Evolutionary conservation across 2,329 filamentous ascomycete genomes (phyloP).

Genomic region (Pyrenophora tritici-repentis): DNA sequence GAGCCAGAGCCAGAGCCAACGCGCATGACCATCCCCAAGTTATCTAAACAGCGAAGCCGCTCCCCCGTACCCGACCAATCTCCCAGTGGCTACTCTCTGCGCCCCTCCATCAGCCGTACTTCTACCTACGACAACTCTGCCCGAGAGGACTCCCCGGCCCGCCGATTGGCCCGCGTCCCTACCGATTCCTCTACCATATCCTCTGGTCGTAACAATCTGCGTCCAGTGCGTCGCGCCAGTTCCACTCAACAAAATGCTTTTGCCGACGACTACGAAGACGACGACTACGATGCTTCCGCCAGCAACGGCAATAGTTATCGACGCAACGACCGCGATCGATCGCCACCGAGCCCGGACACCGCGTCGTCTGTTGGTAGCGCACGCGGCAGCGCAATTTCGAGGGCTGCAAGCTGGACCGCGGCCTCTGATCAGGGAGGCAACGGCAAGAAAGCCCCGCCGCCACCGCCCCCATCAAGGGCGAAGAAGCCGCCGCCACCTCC

Average conservation of each 20-base stretch:
- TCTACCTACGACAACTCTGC: conserved; percentile 64
- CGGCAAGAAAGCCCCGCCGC: conserved; percentile 57
- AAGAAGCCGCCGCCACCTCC: conserved; percentile 71
- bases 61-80: conserved; percentile 45
- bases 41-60: conserved; percentile 50
- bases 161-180: conserved; percentile 56
- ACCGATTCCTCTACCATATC: conserved; percentile 60
- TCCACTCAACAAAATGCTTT: conserved; percentile 39
- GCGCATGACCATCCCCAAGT: conserved; percentile 52
- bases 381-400: conserved; percentile 57
- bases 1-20: conserved; percentile 58
- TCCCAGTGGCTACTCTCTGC: conserved; percentile 42
- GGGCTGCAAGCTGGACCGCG: conserved; percentile 56
- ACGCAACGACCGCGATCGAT: conserved; percentile 52
- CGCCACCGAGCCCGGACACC: conserved; percentile 58
- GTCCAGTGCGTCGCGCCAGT: conserved; percentile 45
- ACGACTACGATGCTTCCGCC: conserved; percentile 38
- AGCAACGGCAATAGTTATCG: conserved; percentile 31
- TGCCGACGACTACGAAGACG: conserved; percentile 46
- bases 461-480: conserved; percentile 65
- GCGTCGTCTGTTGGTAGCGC: conserved; percentile 38
- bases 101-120: conserved; percentile 57
- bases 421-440: conserved; percentile 32
- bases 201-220: conserved; percentile 55
- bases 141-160: conserved; percentile 58